Conservation (phyloP, 306 rosid genomes). For the Rosa persica region DNA sequence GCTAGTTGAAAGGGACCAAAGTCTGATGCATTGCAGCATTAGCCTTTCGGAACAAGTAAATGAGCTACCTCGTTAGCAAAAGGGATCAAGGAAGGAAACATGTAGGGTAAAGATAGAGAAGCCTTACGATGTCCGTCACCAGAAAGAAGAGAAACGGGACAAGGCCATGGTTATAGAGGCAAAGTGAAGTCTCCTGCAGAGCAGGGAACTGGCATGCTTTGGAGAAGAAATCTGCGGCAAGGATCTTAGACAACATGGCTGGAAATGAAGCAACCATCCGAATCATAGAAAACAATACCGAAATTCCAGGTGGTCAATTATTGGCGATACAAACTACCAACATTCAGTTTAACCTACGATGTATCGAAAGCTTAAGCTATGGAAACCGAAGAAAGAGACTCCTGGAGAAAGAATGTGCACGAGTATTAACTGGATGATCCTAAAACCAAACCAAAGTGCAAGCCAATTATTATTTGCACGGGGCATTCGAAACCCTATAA, state of each 20-base stretch:
- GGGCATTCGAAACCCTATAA: background rate
- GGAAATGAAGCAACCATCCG: background rate
- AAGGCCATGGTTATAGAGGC: background rate
- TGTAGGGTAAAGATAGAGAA: background rate
- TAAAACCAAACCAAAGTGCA: background rate
- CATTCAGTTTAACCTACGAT: background rate
- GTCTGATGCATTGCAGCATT: background rate
- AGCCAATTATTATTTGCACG: no score
- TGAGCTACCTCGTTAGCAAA: background rate
- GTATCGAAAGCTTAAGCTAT: background rate
- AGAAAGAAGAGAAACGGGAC: background rate
- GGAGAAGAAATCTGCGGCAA: background rate
- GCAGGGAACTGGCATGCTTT: background rate
- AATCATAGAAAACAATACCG: background rate
- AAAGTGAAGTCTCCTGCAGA: background rate
- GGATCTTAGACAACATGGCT: background rate
- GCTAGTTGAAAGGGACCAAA: background rate
- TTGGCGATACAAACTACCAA: background rate
- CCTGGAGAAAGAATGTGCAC: background rate
- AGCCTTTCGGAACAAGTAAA: background rate
- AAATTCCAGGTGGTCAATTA: background rate
- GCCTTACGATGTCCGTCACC: background rate
- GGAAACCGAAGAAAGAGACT: background rate
- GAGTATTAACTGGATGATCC: background rate
- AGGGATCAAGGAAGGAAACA: background rate